A percentile compares a stretch with the other conserved stretches of the same genome.
Evolutionary conservation across 2,329 filamentous ascomycete species (phyloP).

Genomic region (Calonectria naviculata): DNA sequence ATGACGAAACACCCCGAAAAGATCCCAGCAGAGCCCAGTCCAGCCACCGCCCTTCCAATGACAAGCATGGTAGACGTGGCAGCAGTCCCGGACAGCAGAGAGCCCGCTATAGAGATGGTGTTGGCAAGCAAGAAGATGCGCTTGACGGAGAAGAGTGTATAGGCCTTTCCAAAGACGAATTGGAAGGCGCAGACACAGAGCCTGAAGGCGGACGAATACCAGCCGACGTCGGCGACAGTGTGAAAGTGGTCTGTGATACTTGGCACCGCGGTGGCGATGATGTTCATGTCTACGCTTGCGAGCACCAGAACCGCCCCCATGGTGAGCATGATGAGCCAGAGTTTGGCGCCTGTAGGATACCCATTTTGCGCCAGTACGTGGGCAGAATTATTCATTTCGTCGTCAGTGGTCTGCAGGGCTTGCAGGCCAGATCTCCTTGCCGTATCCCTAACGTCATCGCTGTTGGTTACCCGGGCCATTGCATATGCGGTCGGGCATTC

Average conservation of each 20-base stretch:
- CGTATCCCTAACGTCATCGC: not conserved
- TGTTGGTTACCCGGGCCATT: not conserved
- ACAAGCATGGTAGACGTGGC: constrained; percentile 55
- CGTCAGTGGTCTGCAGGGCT: not conserved
- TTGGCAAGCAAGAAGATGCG: constrained; percentile 52
- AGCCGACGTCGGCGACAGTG: constrained; percentile 34
- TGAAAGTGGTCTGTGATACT: constrained; percentile 40
- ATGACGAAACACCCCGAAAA: constrained; percentile 46
- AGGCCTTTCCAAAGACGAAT: constrained; percentile 28
- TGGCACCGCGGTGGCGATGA: constrained; percentile 39
- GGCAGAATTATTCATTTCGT: accelerated
- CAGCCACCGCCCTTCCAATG: constrained; percentile 57
- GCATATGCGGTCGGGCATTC: not conserved
- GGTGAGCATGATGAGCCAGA: constrained; percentile 22
- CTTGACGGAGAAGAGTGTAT: constrained; percentile 21
- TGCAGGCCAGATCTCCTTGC: not conserved
- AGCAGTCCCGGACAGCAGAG: constrained; percentile 56
- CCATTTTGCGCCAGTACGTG: accelerated
- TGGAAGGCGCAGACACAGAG: constrained; percentile 55
- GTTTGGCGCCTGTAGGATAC: constrained; percentile 5
- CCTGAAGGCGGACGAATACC: constrained; percentile 43
- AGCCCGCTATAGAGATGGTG: constrained; percentile 56
- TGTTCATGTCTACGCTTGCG: constrained; percentile 37
- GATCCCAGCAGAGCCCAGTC: constrained; percentile 54
- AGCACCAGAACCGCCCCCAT: constrained; percentile 15